Conservation (phyloP, 495 filamentous ascomycete species). For the Niebla homalea region DNA sequence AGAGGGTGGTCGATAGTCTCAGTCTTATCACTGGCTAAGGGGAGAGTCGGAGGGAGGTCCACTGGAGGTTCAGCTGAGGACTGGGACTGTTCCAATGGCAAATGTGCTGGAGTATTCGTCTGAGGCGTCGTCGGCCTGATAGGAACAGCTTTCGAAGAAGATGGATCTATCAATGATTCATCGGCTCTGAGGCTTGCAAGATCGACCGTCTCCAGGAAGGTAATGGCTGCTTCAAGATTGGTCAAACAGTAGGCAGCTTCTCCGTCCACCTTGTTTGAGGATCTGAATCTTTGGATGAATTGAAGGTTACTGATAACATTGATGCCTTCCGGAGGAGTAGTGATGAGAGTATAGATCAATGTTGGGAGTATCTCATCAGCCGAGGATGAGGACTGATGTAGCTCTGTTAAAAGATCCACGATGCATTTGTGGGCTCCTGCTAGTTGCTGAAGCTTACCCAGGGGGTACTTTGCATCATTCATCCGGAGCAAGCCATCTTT, state of each 20-base stretch:
- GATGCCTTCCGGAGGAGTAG: slow-evolving; percentile 72
- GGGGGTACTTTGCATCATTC: slow-evolving; percentile 73
- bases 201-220: slow-evolving; percentile 95
- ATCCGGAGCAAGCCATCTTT: slow-evolving; percentile 65
- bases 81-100: too few species aligned
- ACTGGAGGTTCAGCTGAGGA: too few species aligned
- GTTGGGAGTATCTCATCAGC: slow-evolving; percentile 95
- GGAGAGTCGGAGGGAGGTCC: neutral
- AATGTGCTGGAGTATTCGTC: slow-evolving; percentile 23
- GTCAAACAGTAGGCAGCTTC: slow-evolving; percentile 94
- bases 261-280: slow-evolving; percentile 72
- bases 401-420: slow-evolving; percentile 66
- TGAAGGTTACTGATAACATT: slow-evolving; percentile 84
- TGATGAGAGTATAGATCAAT: slow-evolving; percentile 88
- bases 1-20: slow-evolving; percentile 13
- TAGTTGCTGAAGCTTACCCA: slow-evolving; percentile 84
- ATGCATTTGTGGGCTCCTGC: slow-evolving; percentile 86
- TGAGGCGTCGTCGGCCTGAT: slow-evolving; percentile 40
- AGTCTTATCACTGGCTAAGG: slow-evolving; percentile 1
- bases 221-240: slow-evolving; percentile 87
- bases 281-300: slow-evolving; percentile 89
- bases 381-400: slow-evolving; percentile 77
- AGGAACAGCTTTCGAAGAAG: slow-evolving; percentile 29
- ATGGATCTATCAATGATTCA: slow-evolving; percentile 50
- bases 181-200: slow-evolving; percentile 82